These are phyloP conservation scores for Chlorella sp. DNA, from an alignment of 139 green algal genomes.

Conservation along the genomic window DNA sequence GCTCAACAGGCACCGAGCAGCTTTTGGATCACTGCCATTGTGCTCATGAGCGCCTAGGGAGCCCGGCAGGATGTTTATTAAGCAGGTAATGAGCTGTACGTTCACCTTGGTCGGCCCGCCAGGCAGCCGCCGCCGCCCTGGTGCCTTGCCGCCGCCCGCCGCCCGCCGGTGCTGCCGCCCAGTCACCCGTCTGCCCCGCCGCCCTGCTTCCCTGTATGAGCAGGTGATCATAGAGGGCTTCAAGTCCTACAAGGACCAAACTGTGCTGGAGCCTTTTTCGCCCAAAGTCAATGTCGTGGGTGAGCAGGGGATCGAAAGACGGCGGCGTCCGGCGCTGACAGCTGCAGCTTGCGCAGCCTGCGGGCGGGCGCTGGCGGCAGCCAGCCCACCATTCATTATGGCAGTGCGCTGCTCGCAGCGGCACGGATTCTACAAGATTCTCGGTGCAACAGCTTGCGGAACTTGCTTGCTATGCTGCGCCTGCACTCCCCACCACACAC, in stretches of 20 bases:
- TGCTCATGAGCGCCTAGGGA: no score
- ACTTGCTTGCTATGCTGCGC: neutral
- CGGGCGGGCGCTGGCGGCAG: neutral
- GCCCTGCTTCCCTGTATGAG: neutral
- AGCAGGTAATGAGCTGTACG: constrained; percentile 56
- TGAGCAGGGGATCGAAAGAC: constrained; percentile 41
- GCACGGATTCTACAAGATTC: no score
- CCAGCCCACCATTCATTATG: neutral
- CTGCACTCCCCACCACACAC: neutral
- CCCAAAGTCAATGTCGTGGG: constrained; percentile 92
- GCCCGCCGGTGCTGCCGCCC: neutral
- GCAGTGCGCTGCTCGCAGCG: neutral
- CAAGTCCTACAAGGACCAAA: constrained; percentile 98
- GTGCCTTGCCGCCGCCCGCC: neutral
- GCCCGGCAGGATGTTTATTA: constrained; percentile 65
- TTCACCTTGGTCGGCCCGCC: neutral
- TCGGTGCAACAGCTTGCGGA: neutral
- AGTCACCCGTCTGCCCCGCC: neutral
- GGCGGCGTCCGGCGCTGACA: no score
- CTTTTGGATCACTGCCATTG: neutral
- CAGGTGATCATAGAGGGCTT: constrained; percentile 98
- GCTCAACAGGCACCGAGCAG: no score
- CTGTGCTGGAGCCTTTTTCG: constrained; percentile 86
- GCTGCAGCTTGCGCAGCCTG: neutral
- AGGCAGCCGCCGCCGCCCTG: neutral